Base-by-base conservation (phyloP, 1,139 yeast species). In the Blastobotrys apis region DNA sequence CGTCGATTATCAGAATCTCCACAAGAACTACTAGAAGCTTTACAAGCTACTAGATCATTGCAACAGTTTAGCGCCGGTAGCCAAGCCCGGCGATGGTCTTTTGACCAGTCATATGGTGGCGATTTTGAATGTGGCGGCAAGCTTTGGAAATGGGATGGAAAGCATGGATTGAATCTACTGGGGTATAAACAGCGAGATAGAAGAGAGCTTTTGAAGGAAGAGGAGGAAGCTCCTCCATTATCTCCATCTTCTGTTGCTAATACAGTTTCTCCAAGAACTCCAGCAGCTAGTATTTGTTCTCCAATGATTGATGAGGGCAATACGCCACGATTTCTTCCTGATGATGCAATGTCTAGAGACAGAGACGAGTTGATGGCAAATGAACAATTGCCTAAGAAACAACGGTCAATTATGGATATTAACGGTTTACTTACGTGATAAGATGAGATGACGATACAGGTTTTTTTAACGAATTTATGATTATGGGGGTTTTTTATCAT, bases 11-110 rank as follows among this genome's bases (percentile, higher is more conserved):
- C 56, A 20, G 54, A 55, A 32, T 53, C 58, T 1, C 66, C 66
- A 12, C 44, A 53, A 20, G 71, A 67, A 49, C 52, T 68, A 35
- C 51, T 67, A 13, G 66, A 62, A 45, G 67, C 67, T 41, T 56
- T 68, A 25, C 68, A 67, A 47, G 73, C 72, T 23, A 65, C 72
- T 26, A 57, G 70, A 20, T 63, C 69, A 19, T 55, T 68, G 36
- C 72, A 68, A 57, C 67, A 64, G 48, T 53, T 68, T 34, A 60
- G 67, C 2, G 57, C 60, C 3, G 65, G 62, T 25, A 40, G 45
- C 3, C 50, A 47, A 20, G 63, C 63, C 4, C 50, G 56, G 4
- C 43, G 54, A 19, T 53, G 56, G 59, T 43, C 47, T 10, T 42
- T 42, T 21, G 54, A 44, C 40, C 45, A 53, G 20, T 43, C 47